Base-by-base conservation (phyloP, 2,329 filamentous ascomycete genomes). In the Leptographium radiaticola region DNA sequence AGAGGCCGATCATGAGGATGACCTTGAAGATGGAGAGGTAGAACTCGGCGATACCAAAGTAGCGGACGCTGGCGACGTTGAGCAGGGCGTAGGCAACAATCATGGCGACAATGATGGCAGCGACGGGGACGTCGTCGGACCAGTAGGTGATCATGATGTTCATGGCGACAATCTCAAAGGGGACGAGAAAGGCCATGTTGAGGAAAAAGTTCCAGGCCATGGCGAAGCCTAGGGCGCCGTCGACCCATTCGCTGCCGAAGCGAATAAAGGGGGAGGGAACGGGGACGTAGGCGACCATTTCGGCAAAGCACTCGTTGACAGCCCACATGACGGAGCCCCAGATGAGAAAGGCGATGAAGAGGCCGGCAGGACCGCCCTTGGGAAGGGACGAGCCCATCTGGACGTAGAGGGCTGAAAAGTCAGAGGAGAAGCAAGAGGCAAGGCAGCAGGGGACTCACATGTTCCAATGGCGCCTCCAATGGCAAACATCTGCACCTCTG, bases 201-300 rank as follows among this genome's bases (percentile, higher is more conserved):
- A 73, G 72, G 68, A 70, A 76, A 56, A 75, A 76, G 48, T 75
- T 75, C 71, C 71, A 76, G 5, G 72, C 70, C 20, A 75, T 60
- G 2, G 73, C 70, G 53, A 75, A 76, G 31, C 69, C 72, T 10
- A 73, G 63, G 1, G 71, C 70, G 40, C 69, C 66, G 54, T 75
- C 71, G 40, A 74, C 71, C 53, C 51, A 59, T 3, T 55, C 53
- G 30, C 56, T 47, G 49, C 53, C 86, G 61, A 89, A 87, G 31
- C 83, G 81, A 63, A 89, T 86, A 65, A 90, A 89, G 0, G 85
- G 84, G 43, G 84, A 87, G 0, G 84, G 87, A 53, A 89, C 86
- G 9, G 86, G 86, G 2, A 87, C 70, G 59, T 85, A 87, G 0
- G 83, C 86, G 9, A 87, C 84, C 84, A 89, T 87, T 65, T 89